Base-by-base conservation (phyloP, 1,139 yeast species). In the Blastobotrys petasosporus region DNA sequence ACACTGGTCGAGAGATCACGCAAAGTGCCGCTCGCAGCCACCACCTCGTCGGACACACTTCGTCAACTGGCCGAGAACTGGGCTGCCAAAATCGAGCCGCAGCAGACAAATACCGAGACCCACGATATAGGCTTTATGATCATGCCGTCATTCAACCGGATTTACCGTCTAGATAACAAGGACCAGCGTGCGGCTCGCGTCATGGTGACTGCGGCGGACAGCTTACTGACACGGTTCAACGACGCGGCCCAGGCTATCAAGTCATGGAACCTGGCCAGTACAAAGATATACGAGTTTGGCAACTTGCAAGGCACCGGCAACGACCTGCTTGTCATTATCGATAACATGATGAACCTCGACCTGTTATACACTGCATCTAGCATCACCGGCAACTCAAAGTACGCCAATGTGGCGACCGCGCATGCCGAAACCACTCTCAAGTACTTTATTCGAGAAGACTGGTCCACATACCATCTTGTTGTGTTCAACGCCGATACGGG, bases 341-440 rank as follows among this genome's bases (percentile, higher is more conserved):
- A 63, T 46, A 63, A 63, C 49, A 61, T 63, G 67, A 60, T 64
- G 55, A 63, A 63, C 44, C 54, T 63, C 41, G 58, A 56, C 37
- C 48, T 63, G 51, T 54, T 63, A 16, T 63, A 61, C 48, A 56
- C 54, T 35, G 65, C 60, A 11, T 55, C 67, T 1, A 41, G 48
- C 25, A 46, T 52, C 28, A 59, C 65, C 2, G 65, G 67, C 28
- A 63, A 63, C 44, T 42, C 52, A n/a, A 47, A 49, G 13, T 54
- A 57, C 17, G 55, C 66, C 4, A 51, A 58, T 1, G 55, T 60
- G 39, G 67, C 66, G 7, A 61, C 63, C 1, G 54, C 48, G 9
- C 67, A 63, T 42, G 67, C 67, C 9, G 59, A 59, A 36, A 60
- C 56, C 2, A 61, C 66, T 4, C 47, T 62, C 23, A 55, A 61